A percentile compares a stretch with the other conserved stretches of the same genome.
Conservation (phyloP, 2,329 filamentous ascomycete species). For the Fusarium domesticum region DNA sequence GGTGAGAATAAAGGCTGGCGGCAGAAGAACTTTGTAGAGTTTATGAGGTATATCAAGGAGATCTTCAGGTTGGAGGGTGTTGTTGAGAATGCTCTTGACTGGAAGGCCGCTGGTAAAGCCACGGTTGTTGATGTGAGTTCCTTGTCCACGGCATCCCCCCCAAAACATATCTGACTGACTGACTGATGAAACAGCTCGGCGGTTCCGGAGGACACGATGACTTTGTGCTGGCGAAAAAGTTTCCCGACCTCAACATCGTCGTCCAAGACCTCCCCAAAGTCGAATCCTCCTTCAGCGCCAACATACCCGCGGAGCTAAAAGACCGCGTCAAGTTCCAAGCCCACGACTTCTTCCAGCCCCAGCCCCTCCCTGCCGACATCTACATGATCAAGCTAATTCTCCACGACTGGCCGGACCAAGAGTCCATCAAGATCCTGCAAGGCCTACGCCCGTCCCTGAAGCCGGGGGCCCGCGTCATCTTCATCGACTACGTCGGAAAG, state of each 20-base stretch:
- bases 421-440: conserved; percentile 32
- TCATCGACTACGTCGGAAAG: background rate
- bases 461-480: background rate
- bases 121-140: conserved; percentile 30
- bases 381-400: conserved; percentile 47
- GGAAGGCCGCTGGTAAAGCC: conserved; percentile 9
- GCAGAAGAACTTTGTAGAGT: background rate
- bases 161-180: background rate
- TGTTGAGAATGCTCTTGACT: background rate
- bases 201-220: conserved; percentile 26
- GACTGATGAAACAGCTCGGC: conserved; percentile 18
- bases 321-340: conserved; percentile 5
- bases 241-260: conserved; percentile 38
- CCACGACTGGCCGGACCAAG: conserved; percentile 46
- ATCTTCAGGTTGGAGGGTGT: background rate
- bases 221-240: conserved; percentile 22
- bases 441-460: conserved; percentile 2
- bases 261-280: conserved; percentile 48
- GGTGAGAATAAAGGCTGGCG: background rate
- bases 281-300: conserved; percentile 38
- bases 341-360: conserved; percentile 19
- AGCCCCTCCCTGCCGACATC: background rate
- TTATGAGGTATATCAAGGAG: background rate
- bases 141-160: background rate
- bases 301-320: conserved; percentile 13